Base-by-base conservation (phyloP, 129 eudicot genomes). In the Chrysanthemum lavandulifolium region DNA sequence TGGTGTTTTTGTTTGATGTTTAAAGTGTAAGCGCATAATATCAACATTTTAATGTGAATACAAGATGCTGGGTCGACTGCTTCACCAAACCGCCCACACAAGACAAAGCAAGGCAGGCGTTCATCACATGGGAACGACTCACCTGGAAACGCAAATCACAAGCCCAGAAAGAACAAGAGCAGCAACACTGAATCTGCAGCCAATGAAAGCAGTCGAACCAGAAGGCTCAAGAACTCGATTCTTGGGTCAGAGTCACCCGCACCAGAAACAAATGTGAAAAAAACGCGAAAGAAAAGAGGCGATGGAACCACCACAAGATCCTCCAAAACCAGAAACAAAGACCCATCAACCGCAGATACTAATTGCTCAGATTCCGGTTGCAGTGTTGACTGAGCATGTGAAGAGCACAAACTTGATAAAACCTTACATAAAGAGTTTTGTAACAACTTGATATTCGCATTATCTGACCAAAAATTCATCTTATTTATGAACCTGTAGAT, bases 281-380 rank as follows among this genome's bases (percentile, higher is more conserved):
- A 66, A 66, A 18, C 65, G 15, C 63, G 77, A 47, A 76, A 66
- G 73, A 75, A 75, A n/a, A 69, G 61, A 68, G 67, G 72, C 0
- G 84, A 76, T 13, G 84, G 79, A 68, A 21, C 82, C 40, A 31
- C 82, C 40, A 62, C 62, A 49, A 73, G 73, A 72, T 45, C 81
- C 57, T 76, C 87, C 13, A 80, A 69, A 49, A 50, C 75, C 25
- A 78, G 43, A 65, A 72, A 72, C 78, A 78, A 78, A 55, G 82
- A 78, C 72, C 66, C 72, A 45, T 70, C 72, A 71, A 53, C 62
- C 47, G 18, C 73, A 68, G 74, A 77, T 29, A 31, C 65, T 59
- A 40, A 65, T 56, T 64, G 61, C 19, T 18, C 47, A 15, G 81
- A 70, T 45, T 72, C 82, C 2, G 65, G 61, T 18, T 78, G 82